Evolutionary conservation across 306 rosid species (phyloP), one percentile per base, ranked within the genome.

Genomic region (Quercus variabilis): DNA sequence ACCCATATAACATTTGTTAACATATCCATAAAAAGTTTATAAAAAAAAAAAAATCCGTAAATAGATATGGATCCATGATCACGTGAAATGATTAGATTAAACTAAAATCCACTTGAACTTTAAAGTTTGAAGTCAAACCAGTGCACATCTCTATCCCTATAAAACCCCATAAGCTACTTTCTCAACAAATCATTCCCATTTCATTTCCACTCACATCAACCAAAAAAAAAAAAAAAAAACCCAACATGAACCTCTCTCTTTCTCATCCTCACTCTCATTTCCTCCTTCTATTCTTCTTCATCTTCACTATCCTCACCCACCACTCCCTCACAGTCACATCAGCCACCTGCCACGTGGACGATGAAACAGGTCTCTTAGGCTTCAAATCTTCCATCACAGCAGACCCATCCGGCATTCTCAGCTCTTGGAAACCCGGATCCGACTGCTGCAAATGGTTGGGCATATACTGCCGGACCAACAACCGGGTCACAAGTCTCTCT

Each of bases 391-490:
- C 81, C 43, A 92, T 94, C 79, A 78, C 69, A n/a, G 84, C 93
- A 20, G 98, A 94, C 79, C 98, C 98, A 2, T 88, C 93, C 4
- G 86, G 88, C 75, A 74, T 86, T 38, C 81, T 92, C 5, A 51
- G 65, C 49, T 70, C 94, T 3, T 94, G 98, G 97, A 88, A 83
- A 52, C 6, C 75, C 4, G 88, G 88, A 33, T 86, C 90, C 1
- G 86, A 91, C 74, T 94, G 98, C 76, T 92, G 98, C 78, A 52
- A 75, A 1, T 94, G 98, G 98, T 18, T 18, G 0, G 97, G 97
- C 0, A 58, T 88, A 0, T 13, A 0, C 3, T 94, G 98, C 78
- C 18, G 8, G 2, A 56, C 21, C 74, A 26, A 76, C 65, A 88
- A 76, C 49, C 94, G 97, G 52, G 97, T 94, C 80, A 75, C 78